Conservation (phyloP, 164 flowering plant species). For the Chloranthus sessilifolius region DNA sequence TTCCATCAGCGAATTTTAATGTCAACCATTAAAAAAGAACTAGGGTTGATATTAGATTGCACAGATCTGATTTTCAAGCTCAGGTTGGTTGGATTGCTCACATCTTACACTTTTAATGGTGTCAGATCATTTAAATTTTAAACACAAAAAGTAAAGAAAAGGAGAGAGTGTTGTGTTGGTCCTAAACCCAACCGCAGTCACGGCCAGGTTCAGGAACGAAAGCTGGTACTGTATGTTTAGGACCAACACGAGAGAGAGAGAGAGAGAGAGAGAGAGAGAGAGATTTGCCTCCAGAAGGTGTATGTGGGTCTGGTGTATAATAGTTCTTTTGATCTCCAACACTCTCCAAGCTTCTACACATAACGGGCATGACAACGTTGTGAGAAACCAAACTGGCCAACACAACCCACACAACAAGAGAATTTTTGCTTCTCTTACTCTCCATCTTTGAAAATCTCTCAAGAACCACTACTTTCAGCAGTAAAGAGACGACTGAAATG, state of each 20-base stretch:
- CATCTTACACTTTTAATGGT: no score
- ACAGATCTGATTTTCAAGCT: no score
- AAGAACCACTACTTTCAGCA: background rate
- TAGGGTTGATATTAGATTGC: no score
- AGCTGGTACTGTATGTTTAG: background rate
- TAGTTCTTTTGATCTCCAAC: slow-evolving; percentile 52
- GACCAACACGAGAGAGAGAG: background rate
- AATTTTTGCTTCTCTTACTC: slow-evolving; percentile 18
- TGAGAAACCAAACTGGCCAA: slow-evolving; percentile 41
- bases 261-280: slow-evolving; percentile 13
- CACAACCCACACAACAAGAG: slow-evolving; percentile 21
- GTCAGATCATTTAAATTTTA: no score
- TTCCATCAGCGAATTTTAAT: no score
- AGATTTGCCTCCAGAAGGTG: slow-evolving; percentile 14
- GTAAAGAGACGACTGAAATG: slow-evolving; percentile 2
- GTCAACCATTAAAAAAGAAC: no score
- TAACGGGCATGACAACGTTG: slow-evolving; percentile 34
- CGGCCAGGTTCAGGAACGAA: no score
- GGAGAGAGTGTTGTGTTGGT: no score
- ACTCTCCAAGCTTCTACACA: slow-evolving; percentile 24
- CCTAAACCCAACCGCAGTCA: no score
- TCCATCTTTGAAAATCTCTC: slow-evolving; percentile 30
- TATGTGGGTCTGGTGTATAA: slow-evolving; percentile 45
- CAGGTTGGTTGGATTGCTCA: no score
- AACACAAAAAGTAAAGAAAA: no score